Evolutionary conservation across 371 early-diverging fungal genomes (phyloP), one percentile per base, ranked within the genome.

Genomic region (Apophysomyces variabilis): DNA sequence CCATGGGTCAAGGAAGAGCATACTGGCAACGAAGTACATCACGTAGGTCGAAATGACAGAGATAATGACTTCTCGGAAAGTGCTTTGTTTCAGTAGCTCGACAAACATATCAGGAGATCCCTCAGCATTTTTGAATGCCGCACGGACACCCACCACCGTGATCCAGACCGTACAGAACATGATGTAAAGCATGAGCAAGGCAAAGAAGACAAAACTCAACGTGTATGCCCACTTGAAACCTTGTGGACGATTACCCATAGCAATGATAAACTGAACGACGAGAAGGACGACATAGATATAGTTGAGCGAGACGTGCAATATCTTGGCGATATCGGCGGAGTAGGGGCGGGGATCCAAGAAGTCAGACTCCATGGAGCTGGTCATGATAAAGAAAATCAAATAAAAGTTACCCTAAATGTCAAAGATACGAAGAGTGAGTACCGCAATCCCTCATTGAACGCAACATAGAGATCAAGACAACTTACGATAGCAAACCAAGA

Each of bases 191-290:
- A 88, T 87, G 21, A 87, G 70, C 11, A 83, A 14, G 9, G 76
- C 85, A 65, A 83, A 86, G 61, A 84, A 84, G 7, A 83, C 54
- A 74, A 84, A 82, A 8, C 78, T 78, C 36, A 67, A 65, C 7
- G 79, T 79, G 38, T 79, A 79, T 7, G 77, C 72, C 57, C 73
- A 71, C 69, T 66, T 85, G 37, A 62, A 74, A 58, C 92, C 92
- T 71, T 92, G 91, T 64, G 94, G 94, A 39, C 92, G 82, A 67
- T 93, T 93, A 66, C 94, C 94, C 72, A 93, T 77, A 50, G 92
- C 82, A 66, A 86, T 80, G 61, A 92, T 85, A 66, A 93, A 91
- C 60, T 86, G 80, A 3, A 83, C 71, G 56, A 89, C 72, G 61
- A 93, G 78, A 41, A 89, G 69, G 5, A 84, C 60, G 18, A 90